Base-by-base conservation (phyloP, 106 monocot species). In the Cymbidium sinense region DNA sequence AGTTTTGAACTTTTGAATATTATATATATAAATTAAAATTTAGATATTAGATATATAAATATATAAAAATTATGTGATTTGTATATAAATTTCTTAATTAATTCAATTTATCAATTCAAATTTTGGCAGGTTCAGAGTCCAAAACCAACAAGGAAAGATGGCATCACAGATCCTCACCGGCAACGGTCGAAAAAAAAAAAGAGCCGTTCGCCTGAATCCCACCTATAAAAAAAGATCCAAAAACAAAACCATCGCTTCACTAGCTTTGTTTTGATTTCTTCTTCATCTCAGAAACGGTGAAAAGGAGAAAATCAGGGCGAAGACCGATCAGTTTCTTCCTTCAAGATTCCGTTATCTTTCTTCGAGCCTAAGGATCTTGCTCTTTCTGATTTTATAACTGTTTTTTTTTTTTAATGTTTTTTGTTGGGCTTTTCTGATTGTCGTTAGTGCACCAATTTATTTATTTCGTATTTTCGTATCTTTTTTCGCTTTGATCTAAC, bases 401-500 rank as follows among this genome's bases (percentile, higher is more conserved):
- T 15, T 4, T n/a, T 55, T 58, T 47, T 47, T 47, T 15, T 15
- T 15, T 0, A 39, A 39, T 4, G 7, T 39, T 47, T 13, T 21
- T 58, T 58, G 58, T n/a, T 23, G 58, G n/a, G 25, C 7, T 58
- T 58, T n/a, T 58, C 58, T 58, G 6, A 23, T 58, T 58, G 58
- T 58, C 11, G 0, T 47, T 47, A 47, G 47, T 47, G 11, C 13
- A 13, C 13, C 47, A 47, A 58, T 58, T 58, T n/a, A 23, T 67
- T 67, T 67, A 3, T 67, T 67, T 15, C 3, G 30, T 67, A 13
- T 33, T 67, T 67, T 67, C 13, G n/a, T 67, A 4, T 33, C 12
- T 33, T 67, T 17, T 31, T 67, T 67, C 8, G 30, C 74, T 75
- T 73, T 65, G 61, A 43, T 65, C 69, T 64, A 70, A 67, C 17